Percentiles rank a stretch among this genome's conserved stretches.
phyloP scores from a whole-genome alignment of 768 basidiomycete genomes.

The Rhodotorula sphaerocarpa region DNA sequence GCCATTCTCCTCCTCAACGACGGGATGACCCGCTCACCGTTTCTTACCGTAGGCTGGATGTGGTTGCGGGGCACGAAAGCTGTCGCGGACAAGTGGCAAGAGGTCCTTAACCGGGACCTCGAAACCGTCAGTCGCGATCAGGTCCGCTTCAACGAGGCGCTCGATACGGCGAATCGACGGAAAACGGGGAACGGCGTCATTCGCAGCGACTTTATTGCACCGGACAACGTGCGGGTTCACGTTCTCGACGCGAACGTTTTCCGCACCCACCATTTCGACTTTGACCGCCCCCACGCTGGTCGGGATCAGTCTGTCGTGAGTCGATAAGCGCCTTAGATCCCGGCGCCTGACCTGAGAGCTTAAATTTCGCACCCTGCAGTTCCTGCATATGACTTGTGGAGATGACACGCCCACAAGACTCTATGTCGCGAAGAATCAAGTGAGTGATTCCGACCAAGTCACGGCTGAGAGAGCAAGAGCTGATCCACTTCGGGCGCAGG shows the following conservation, averaged over 20 bases:
- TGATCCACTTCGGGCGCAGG: background rate
- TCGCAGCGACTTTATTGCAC: slow-evolving; percentile 1
- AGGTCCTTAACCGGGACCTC: slow-evolving; percentile 21
- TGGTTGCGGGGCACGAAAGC: slow-evolving; percentile 11
- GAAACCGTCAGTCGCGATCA: slow-evolving; percentile 7
- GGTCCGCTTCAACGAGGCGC: slow-evolving; percentile 25
- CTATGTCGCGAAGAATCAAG: slow-evolving; percentile 18
- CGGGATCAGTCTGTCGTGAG: slow-evolving; percentile 18
- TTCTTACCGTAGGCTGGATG: slow-evolving; percentile 15
- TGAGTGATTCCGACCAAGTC: background rate
- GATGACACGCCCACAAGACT: slow-evolving; percentile 12
- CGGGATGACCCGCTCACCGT: background rate
- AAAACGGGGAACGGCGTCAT: too few species aligned
- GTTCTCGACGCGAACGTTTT: slow-evolving; percentile 13
- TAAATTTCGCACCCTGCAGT: background rate
- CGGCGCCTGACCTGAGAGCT: too few species aligned
- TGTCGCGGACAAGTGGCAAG: slow-evolving; percentile 10
- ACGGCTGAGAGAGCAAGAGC: too few species aligned
- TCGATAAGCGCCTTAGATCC: too few species aligned
- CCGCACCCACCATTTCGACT: slow-evolving; percentile 18
- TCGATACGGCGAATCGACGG: background rate
- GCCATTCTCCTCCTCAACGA: too few species aligned
- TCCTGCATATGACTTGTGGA: slow-evolving; percentile 26
- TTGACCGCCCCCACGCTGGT: background rate
- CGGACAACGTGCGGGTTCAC: slow-evolving; percentile 17